Percentiles rank a stretch among this genome's conserved stretches.
phyloP scores from a whole-genome alignment of 2,329 filamentous ascomycete species.

The Penicillium rolfsii region DNA sequence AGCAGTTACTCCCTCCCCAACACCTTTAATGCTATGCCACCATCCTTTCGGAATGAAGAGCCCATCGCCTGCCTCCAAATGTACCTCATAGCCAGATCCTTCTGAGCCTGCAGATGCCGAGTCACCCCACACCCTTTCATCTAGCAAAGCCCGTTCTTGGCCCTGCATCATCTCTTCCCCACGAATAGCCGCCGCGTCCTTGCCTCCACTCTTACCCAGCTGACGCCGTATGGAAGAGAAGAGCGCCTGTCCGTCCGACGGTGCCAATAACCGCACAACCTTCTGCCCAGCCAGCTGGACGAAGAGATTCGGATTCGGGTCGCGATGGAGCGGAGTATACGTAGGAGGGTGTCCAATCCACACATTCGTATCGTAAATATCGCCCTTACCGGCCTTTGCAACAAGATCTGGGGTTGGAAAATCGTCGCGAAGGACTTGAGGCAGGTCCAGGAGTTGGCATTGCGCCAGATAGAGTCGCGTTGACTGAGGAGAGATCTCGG shows the following conservation, averaged over 20 bases:
- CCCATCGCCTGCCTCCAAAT: constrained; percentile 67
- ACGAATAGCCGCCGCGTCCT: constrained; percentile 59
- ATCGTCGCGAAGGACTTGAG: constrained; percentile 63
- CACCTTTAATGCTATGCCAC: constrained; percentile 82
- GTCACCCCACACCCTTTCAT: constrained; percentile 70
- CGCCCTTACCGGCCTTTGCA: constrained; percentile 67
- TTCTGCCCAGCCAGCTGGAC: constrained; percentile 79
- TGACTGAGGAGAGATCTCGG: constrained; percentile 29
- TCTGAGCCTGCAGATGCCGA: constrained; percentile 31
- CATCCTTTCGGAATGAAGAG: constrained; percentile 80
- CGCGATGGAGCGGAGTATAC: constrained; percentile 85
- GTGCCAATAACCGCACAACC: constrained; percentile 69
- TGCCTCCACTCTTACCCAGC: constrained; percentile 40
- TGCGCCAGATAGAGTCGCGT: constrained; percentile 81
- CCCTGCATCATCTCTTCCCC: constrained; percentile 93
- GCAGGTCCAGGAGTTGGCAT: constrained; percentile 71
- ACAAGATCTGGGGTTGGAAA: constrained; percentile 71
- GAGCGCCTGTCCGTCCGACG: constrained; percentile 63
- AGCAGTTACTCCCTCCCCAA: constrained; percentile 60
- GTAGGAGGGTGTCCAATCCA: constrained; percentile 89
- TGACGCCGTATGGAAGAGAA: constrained; percentile 59
- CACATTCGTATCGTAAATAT: constrained; percentile 83
- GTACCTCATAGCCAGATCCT: constrained; percentile 51
- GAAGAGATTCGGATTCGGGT: constrained; percentile 93
- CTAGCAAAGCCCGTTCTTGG: constrained; percentile 66